Conservation (phyloP, 768 basidiomycete genomes). For the Trametopsis cervina region DNA sequence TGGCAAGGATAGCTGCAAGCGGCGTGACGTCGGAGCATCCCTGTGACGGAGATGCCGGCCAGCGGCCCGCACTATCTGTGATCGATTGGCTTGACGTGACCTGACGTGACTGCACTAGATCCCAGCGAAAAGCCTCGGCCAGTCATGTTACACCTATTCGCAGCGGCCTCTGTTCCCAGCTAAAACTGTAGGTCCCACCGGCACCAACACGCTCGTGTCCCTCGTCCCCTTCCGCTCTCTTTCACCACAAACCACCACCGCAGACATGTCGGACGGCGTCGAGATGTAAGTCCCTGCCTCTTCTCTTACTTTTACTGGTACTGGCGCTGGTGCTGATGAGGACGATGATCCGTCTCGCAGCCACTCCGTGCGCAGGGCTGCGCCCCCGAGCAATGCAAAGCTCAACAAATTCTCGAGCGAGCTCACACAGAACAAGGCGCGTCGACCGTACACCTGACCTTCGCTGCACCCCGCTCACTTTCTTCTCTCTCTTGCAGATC, state of each 20-base stretch:
- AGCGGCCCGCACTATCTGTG: neutral
- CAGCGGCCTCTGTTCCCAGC: constrained; percentile 1
- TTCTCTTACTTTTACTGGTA: constrained; percentile 4
- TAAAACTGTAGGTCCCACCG: neutral
- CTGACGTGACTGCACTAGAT: neutral
- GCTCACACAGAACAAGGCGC: constrained; percentile 72
- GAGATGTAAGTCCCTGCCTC: constrained; percentile 43
- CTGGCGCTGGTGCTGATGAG: constrained; percentile 18
- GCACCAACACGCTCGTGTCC: no score
- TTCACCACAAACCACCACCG: constrained; percentile 1
- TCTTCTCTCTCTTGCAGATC: constrained; percentile 27
- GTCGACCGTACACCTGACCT: neutral
- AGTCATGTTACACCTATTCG: neutral
- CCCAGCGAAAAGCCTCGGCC: neutral
- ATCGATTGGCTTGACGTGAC: neutral
- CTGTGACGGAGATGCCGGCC: no score
- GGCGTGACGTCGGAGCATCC: no score
- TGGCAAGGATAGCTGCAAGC: no score
- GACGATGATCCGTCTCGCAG: constrained; percentile 25
- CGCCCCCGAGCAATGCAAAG: constrained; percentile 30
- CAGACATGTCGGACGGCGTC: constrained; percentile 47
- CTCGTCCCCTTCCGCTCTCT: no score
- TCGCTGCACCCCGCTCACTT: neutral
- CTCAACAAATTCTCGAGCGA: constrained; percentile 73
- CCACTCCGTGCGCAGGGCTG: constrained; percentile 34